Conservation (phyloP, 441 rosid species). For the Adansonia madagascariensis region DNA sequence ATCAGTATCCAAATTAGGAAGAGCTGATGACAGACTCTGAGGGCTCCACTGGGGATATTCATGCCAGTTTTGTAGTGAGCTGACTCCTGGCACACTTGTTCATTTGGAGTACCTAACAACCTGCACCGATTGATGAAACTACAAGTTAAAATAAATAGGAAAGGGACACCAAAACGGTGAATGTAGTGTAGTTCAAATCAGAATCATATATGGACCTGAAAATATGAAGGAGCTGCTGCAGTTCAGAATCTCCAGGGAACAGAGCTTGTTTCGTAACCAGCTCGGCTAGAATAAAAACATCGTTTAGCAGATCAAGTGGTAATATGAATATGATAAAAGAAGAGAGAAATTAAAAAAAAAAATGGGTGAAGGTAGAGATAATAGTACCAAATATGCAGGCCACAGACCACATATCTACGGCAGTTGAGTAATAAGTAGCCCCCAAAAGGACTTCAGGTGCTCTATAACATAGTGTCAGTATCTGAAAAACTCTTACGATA, state of each 20-base stretch:
- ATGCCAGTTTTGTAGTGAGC: slow-evolving; percentile 88
- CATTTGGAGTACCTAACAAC: slow-evolving; percentile 93
- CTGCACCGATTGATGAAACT: slow-evolving; percentile 39
- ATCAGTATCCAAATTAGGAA: slow-evolving; percentile 64
- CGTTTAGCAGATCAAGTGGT: background rate
- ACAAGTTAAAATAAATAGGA: background rate
- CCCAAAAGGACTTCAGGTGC: slow-evolving; percentile 97
- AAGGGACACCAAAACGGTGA: background rate
- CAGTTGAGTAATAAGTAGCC: slow-evolving; percentile 95
- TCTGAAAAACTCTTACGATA: slow-evolving; percentile 44
- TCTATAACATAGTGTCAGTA: slow-evolving; percentile 95
- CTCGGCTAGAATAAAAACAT: slow-evolving; percentile 54
- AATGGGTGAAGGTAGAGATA: background rate
- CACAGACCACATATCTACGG: slow-evolving; percentile 99
- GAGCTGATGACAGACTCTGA: slow-evolving; percentile 60
- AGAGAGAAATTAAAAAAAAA: background rate
- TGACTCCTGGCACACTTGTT: slow-evolving; percentile 87
- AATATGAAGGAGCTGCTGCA: slow-evolving; percentile 93
- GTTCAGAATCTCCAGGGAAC: slow-evolving; percentile 93
- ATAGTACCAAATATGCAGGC: slow-evolving; percentile 86
- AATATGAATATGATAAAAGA: background rate
- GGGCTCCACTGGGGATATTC: slow-evolving; percentile 97
- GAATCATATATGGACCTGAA: slow-evolving; percentile 54
- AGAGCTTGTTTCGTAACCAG: slow-evolving; percentile 87
- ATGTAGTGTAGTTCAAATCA: background rate